phyloP scores from a whole-genome alignment of 164 flowering plant species.

The Umbilicus rupestris region DNA sequence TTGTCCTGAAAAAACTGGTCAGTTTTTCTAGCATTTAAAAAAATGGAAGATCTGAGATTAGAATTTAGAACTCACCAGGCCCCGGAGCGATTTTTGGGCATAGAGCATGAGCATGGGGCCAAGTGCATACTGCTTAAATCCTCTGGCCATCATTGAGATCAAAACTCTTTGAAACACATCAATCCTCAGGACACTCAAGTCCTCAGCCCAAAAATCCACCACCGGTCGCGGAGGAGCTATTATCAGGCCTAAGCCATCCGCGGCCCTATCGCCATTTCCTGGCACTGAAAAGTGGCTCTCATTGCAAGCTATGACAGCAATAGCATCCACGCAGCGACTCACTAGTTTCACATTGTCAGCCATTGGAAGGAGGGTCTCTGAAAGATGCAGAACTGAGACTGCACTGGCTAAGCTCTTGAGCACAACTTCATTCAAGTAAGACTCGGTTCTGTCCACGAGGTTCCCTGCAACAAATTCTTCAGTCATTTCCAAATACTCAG shows the following conservation, averaged over 20 bases:
- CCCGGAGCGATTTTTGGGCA: slow-evolving; percentile 87
- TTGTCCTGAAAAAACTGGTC: slow-evolving; percentile 3
- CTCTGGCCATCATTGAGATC: slow-evolving; percentile 79
- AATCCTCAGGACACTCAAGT: slow-evolving; percentile 59
- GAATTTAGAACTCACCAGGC: slow-evolving; percentile 57
- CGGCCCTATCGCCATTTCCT: background rate
- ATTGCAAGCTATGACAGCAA: slow-evolving; percentile 5
- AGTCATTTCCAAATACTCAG: slow-evolving; percentile 82
- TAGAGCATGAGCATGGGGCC: slow-evolving; percentile 91
- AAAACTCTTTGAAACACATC: slow-evolving; percentile 76
- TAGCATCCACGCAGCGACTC: slow-evolving; percentile 34
- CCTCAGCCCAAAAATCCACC: slow-evolving; percentile 42
- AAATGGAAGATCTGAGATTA: too few species aligned
- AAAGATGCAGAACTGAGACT: slow-evolving; percentile 60
- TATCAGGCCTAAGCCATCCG: background rate
- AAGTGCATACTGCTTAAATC: slow-evolving; percentile 74
- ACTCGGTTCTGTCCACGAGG: slow-evolving; percentile 67
- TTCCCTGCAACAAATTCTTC: slow-evolving; percentile 58
- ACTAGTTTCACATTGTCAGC: slow-evolving; percentile 62
- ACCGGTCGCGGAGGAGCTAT: background rate
- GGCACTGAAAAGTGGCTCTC: background rate
- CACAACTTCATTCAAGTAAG: slow-evolving; percentile 62
- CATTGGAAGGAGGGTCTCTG: slow-evolving; percentile 60
- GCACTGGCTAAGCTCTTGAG: slow-evolving; percentile 60
- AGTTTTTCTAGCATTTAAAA: too few species aligned